Conservation (phyloP, 768 basidiomycete genomes). For the Cystofilobasidium capitatum region DNA sequence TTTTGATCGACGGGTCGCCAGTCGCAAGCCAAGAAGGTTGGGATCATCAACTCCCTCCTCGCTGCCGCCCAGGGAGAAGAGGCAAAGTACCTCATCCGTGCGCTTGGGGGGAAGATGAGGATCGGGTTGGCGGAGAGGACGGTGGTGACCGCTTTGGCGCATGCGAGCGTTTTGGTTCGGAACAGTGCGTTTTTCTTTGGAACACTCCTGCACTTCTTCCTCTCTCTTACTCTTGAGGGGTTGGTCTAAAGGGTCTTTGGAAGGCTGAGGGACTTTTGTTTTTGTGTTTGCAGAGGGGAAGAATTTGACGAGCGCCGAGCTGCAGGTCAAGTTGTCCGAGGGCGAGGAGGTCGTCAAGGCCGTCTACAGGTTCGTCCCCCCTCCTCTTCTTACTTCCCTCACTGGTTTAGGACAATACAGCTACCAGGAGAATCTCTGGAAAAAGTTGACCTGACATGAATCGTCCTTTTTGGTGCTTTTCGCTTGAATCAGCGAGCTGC, state of each 20-base stretch:
- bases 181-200: constrained; percentile 42
- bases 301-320: constrained; percentile 63
- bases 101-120: constrained; percentile 89
- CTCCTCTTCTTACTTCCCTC: no score
- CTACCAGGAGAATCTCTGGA: neutral
- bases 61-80: constrained; percentile 84
- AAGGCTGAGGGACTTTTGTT: neutral
- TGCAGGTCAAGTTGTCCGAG: constrained; percentile 63
- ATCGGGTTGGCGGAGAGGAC: constrained; percentile 96
- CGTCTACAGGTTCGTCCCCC: constrained; percentile 72
- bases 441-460: neutral
- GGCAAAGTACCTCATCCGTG: constrained; percentile 92
- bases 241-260: neutral
- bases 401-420: no score
- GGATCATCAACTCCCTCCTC: constrained; percentile 84
- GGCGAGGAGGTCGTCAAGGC: constrained; percentile 68
- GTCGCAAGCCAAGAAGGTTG: constrained; percentile 93
- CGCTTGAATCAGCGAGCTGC: constrained; percentile 59
- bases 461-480: neutral
- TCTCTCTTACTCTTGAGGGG: neutral
- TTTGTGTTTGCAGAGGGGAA: constrained; percentile 50
- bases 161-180: constrained; percentile 76
- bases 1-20: constrained; percentile 35
- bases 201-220: neutral
- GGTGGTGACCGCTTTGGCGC: constrained; percentile 86